These are phyloP conservation scores for Solanum hybrid DNA, from an alignment of 305 asterid species.

Conservation along the genomic window DNA sequence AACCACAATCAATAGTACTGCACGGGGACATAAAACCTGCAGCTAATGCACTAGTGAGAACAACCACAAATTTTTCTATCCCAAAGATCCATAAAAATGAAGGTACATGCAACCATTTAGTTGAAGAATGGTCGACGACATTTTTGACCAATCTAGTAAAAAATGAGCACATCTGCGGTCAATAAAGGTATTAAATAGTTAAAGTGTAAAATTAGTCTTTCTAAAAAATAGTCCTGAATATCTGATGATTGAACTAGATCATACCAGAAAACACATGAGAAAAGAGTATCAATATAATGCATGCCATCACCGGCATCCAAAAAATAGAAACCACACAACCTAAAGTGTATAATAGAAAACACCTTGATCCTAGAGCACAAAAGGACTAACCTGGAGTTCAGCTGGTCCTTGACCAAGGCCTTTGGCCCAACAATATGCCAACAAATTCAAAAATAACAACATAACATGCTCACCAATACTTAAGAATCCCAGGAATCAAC, in stretches of 20 bases:
- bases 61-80: too few species aligned
- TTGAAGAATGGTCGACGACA: background rate
- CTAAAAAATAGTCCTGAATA: background rate
- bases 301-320: background rate
- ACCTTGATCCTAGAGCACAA: background rate
- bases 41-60: too few species aligned
- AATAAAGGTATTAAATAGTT: background rate
- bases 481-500: too few species aligned
- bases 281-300: background rate
- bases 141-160: background rate
- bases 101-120: background rate
- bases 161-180: too few species aligned
- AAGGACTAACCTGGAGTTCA: background rate
- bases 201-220: background rate
- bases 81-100: too few species aligned
- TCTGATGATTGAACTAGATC: background rate
- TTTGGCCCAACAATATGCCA: background rate
- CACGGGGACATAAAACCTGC: too few species aligned
- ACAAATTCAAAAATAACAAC: too few species aligned
- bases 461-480: too few species aligned
- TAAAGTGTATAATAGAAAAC: too few species aligned
- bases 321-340: too few species aligned
- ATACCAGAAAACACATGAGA: background rate
- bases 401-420: background rate
- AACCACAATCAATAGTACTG: too few species aligned